A percentile compares a stretch with the other conserved stretches of the same genome.
Evolutionary conservation across 2,329 filamentous ascomycete species (phyloP).

Genomic region (Furcasterigmium furcatum): DNA sequence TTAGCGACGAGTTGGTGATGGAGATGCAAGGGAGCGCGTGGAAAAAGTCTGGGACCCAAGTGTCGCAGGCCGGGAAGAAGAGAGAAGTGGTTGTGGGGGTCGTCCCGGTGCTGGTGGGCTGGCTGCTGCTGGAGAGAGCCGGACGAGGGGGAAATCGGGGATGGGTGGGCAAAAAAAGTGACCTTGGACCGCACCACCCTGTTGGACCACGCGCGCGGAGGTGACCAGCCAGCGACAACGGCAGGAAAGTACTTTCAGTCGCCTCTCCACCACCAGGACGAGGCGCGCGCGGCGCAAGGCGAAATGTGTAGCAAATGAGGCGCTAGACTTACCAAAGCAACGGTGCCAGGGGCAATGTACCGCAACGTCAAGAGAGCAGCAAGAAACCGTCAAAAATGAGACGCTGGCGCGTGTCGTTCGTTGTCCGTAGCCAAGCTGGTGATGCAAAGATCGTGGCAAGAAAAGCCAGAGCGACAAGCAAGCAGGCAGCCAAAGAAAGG

Average conservation of each 20-base stretch:
- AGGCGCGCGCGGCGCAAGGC: background rate
- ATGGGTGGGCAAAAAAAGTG: background rate
- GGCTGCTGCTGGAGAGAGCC: slow-evolving; percentile 2
- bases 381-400: no score
- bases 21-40: slow-evolving; percentile 3
- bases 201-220: no score
- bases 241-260: no score
- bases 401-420: no score
- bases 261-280: no score
- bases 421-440: no score
- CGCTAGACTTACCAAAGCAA: background rate
- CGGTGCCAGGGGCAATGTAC: background rate
- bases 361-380: no score
- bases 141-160: slow-evolving; percentile 1
- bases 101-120: no score
- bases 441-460: no score
- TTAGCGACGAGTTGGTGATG: background rate
- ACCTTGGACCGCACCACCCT: background rate
- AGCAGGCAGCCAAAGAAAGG: no score
- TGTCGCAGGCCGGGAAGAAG: slow-evolving; percentile 1
- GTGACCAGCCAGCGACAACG: no score
- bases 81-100: slow-evolving; percentile 2
- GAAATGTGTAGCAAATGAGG: background rate
- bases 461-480: no score
- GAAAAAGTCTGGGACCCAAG: slow-evolving; percentile 4